Base-by-base conservation (phyloP, 1,284 basidiomycete genomes). In the Chondrostereum purpureum region DNA sequence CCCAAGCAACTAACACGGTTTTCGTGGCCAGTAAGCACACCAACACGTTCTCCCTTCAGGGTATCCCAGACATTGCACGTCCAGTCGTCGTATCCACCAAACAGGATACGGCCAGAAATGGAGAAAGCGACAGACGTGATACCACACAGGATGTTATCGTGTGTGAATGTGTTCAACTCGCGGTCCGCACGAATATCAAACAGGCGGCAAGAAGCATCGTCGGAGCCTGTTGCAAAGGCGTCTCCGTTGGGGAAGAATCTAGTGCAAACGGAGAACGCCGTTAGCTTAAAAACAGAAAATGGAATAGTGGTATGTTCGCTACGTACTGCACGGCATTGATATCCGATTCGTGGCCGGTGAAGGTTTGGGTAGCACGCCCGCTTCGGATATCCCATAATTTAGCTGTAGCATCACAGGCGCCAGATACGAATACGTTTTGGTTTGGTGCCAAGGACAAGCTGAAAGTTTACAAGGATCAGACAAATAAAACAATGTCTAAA, bases 1-100 rank as follows among this genome's bases (percentile, higher is more conserved):
- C 96, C 95, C 59, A 99, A 72, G 72, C 94, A 98, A 59, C 88
- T 91, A 54, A 99, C 93, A 51, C 95, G 77, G 72, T 98, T 98
- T 75, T 99, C 95, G 63, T 99, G 96, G 11, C 94, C 95, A 24
- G 92, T 90, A 50, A 99, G 70, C 31, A 98, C 93, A 49, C 95
- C 95, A 23, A 98, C 92, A 47, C 95, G 86, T 67, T 99, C 95
- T 47, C 93, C 95, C 68, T 95, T 96, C 60, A 99, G 78, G 35
- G 94, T 97, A 63, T 99, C 95, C 95, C 95, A 99, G 39, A 98
- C 95, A 61, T 98, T 98, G 75, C 90, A 93, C 55, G 95, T 98
- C 88, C 95, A 97, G 66, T 99, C 95, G 65, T 99, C 96, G 64
- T 98, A 99, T 35, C 95, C 96, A 53, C 94, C 95, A 59, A 99